phyloP scores from a whole-genome alignment of 2,329 filamentous ascomycete species.

The Sarocladium kiliense region DNA sequence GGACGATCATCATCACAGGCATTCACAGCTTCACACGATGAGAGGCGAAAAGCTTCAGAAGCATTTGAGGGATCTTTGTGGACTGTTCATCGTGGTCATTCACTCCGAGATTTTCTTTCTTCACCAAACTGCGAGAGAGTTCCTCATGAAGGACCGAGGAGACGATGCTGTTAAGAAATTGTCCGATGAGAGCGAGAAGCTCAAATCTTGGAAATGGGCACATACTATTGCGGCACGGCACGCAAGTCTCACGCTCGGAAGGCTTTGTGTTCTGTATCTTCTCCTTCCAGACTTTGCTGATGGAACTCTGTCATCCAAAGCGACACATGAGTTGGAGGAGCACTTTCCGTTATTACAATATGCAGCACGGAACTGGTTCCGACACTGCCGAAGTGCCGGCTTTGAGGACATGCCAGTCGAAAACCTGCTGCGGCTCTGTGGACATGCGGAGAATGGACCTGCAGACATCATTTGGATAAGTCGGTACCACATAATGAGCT shows the following conservation, averaged over 20 bases:
- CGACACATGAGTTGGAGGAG: too few species aligned
- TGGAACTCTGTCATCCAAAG: not conserved
- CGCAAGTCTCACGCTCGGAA: not conserved
- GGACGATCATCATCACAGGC: constrained; percentile 7
- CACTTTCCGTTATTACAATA: not conserved
- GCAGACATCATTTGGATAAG: not conserved
- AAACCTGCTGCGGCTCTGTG: not conserved
- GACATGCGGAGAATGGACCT: not conserved
- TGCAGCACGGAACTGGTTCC: not conserved
- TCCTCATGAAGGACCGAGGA: constrained; percentile 16
- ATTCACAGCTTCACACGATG: constrained; percentile 6
- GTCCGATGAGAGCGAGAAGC: not conserved
- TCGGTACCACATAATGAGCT: not conserved
- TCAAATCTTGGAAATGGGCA: not conserved
- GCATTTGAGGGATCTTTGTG: constrained; percentile 20
- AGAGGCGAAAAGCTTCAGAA: constrained; percentile 9
- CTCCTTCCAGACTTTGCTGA: not conserved
- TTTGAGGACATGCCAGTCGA: not conserved
- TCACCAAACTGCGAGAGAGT: constrained; percentile 27
- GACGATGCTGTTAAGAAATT: too few species aligned
- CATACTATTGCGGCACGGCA: not conserved
- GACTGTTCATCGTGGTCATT: constrained; percentile 24
- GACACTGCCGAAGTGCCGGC: not conserved
- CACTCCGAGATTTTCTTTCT: constrained; percentile 20
- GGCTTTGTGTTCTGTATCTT: constrained; percentile 1